Evolutionary conservation across 176 grass and related monocot species (phyloP), one percentile per base, ranked within the genome.

Genomic region (Lolium multiflorum): DNA sequence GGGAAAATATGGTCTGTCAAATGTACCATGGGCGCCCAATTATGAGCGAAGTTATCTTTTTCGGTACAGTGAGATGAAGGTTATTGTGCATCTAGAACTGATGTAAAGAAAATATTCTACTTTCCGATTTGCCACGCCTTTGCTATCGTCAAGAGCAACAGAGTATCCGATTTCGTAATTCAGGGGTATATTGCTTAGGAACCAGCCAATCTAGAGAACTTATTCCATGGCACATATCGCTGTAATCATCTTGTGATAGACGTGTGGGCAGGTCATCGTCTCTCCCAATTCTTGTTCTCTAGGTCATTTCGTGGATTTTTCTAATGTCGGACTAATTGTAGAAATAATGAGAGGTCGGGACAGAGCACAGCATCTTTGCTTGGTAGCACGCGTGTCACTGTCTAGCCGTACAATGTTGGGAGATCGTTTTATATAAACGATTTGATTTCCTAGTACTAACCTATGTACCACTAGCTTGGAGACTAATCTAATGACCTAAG

Each of bases 151-250:
- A 25, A 20, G 1, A 44, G 20, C n/a, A n/a, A 21, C 73, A 12
- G 11, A 5, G 47, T 24, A 87, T 82, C 49, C 24, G 25, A 80
- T 80, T 61, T 80, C 8, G 37, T 57, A 16, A 15, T 46, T 47
- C 4, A 25, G 1, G 0, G 35, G n/a, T 31, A 31, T 22, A 71
- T 57, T 18, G 43, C 21, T 11, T 79, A 73, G 77, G 41, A 80
- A 15, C 54, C 54, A 62, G 3, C 41, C 54, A 80, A 14, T 80
- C 11, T 17, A 24, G 54, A 63, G 63, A 65, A 51, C 38, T 49
- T 80, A 62, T 69, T 84, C 70, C 6, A 52, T 73, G 20, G 46
- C 18, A 81, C 49, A 77, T 11, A 51, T 71, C 66, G 22, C 31
- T 22, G 10, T 26, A 37, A 12, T 28, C 28, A 67, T 47, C 52